Evolutionary conservation across 768 basidiomycete genomes (phyloP).

Genomic region (Amyloporia xantha): DNA sequence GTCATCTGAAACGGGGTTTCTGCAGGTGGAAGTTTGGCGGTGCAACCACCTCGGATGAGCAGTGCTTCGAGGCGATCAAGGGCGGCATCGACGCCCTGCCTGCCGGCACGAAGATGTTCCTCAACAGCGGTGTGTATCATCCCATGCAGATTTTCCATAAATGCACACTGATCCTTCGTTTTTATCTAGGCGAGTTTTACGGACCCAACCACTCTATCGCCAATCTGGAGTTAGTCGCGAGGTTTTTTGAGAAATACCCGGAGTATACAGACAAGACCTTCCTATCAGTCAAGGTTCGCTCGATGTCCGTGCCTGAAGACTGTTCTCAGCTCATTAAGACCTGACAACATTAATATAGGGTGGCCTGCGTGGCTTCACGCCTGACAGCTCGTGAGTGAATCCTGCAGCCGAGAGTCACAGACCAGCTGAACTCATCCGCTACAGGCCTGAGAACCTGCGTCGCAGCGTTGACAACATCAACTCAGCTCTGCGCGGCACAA

Average conservation of each 20-base stretch:
- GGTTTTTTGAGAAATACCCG: constrained; percentile 43
- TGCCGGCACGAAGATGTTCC: constrained; percentile 37
- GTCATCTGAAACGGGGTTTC: no score
- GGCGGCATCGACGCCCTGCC: constrained; percentile 38
- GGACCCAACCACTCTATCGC: constrained; percentile 32
- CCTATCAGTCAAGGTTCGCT: constrained; percentile 40
- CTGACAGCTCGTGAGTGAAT: background rate
- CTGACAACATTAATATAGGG: no score
- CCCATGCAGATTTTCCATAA: constrained; percentile 21
- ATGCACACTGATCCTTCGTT: constrained; percentile 3
- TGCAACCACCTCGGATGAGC: constrained; percentile 43
- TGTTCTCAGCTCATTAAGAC: no score
- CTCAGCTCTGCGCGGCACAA: constrained; percentile 41
- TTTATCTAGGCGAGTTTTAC: constrained; percentile 45
- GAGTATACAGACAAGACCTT: constrained; percentile 37
- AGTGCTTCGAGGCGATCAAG: constrained; percentile 56
- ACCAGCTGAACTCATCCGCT: no score
- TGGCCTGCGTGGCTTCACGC: no score
- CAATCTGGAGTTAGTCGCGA: constrained; percentile 41
- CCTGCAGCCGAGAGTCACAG: no score
- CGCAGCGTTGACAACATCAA: constrained; percentile 39
- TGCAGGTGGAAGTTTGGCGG: constrained; percentile 17
- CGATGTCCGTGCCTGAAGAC: no score
- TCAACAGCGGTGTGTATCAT: constrained; percentile 32
- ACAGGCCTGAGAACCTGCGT: constrained; percentile 33